Conservation (phyloP, 257 asterid genomes). For the Phtheirospermum japonicum region DNA sequence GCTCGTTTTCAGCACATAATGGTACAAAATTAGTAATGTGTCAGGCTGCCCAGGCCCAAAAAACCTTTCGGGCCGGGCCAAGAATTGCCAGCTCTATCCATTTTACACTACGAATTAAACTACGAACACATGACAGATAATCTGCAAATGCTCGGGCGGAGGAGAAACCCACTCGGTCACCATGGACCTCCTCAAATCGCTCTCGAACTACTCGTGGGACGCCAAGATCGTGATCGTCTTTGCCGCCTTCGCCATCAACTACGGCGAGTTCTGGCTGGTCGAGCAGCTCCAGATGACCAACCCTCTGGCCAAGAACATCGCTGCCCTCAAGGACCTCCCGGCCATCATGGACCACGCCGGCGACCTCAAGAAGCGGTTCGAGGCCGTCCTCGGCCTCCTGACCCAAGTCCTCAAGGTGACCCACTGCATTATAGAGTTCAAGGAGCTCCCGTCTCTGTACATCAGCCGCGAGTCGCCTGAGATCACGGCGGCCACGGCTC, state of each 20-base stretch:
- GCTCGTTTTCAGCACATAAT: too few species aligned
- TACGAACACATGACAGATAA: constrained; percentile 34
- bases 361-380: constrained; percentile 38
- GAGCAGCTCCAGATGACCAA: constrained; percentile 42
- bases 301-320: constrained; percentile 48
- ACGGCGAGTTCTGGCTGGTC: constrained; percentile 72
- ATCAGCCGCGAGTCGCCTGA: constrained; percentile 39
- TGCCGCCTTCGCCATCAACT: constrained; percentile 56
- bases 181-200: constrained; percentile 44
- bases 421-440: constrained; percentile 41
- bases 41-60: too few species aligned
- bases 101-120: too few species aligned
- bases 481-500: constrained; percentile 36
- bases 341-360: constrained; percentile 29
- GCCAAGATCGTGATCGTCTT: constrained; percentile 55
- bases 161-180: constrained; percentile 47
- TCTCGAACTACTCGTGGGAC: constrained; percentile 55
- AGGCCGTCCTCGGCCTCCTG: constrained; percentile 39
- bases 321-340: constrained; percentile 52
- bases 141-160: constrained; percentile 45
- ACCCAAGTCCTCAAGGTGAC: constrained; percentile 35
- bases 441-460: constrained; percentile 47
- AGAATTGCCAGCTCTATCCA: too few species aligned
- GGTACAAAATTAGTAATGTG: too few species aligned
- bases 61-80: neutral